Percentiles rank a stretch among this genome's conserved stretches.
These are phyloP conservation scores for Hydnomerulius pinastri DNA, from an alignment of 768 basidiomycete genomes.

Conservation along the genomic window DNA sequence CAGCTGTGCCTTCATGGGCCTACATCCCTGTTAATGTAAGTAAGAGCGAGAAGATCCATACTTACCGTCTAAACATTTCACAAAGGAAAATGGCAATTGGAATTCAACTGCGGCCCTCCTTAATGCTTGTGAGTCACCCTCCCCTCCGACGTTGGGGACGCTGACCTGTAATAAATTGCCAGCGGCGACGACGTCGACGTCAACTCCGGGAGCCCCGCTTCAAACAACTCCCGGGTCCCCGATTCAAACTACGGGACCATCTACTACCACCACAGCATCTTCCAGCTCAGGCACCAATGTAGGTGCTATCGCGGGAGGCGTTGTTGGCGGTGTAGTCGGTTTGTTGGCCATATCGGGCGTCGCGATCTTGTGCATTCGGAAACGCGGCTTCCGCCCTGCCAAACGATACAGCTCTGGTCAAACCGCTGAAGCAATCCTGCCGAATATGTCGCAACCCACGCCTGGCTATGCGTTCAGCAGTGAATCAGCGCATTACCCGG, in stretches of 20 bases:
- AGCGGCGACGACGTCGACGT: background rate
- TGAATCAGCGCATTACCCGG: background rate
- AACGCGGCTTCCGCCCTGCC: constrained; percentile 21
- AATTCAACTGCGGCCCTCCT: too few species aligned
- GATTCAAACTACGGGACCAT: background rate
- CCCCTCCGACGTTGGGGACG: background rate
- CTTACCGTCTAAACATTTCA: too few species aligned
- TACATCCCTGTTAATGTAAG: too few species aligned
- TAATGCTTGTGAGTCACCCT: too few species aligned
- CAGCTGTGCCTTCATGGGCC: constrained; percentile 31
- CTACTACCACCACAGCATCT: background rate
- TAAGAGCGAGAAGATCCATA: too few species aligned
- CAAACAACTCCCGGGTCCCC: background rate
- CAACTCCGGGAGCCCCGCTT: background rate
- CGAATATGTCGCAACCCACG: constrained; percentile 2
- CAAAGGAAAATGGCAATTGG: too few species aligned
- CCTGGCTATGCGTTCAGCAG: background rate
- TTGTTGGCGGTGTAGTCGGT: constrained; percentile 17
- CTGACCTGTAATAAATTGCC: background rate
- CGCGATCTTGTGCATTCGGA: constrained; percentile 22
- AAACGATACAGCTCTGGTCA: constrained; percentile 22
- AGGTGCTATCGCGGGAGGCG: constrained; percentile 22
- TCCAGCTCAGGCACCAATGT: background rate
- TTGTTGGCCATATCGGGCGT: constrained; percentile 7
- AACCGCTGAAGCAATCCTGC: background rate